These are phyloP conservation scores for Barnettozyma californica DNA, from an alignment of 805 yeast genomes.

Conservation along the genomic window DNA sequence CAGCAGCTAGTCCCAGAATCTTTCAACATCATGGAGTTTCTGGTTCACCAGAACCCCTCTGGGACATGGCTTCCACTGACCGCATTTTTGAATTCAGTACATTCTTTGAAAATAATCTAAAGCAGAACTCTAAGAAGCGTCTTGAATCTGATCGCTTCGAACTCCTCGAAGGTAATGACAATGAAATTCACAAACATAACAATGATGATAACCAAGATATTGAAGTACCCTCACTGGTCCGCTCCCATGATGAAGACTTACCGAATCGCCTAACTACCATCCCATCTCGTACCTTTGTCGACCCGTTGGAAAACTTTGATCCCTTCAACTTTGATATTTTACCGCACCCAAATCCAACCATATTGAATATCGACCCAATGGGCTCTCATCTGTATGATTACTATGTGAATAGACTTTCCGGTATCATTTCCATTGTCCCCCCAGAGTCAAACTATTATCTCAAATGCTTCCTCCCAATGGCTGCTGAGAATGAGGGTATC, in stretches of 20 bases:
- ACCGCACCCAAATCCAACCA: slow-evolving; percentile 19
- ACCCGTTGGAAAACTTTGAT: slow-evolving; percentile 10
- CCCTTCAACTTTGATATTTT: slow-evolving; percentile 15
- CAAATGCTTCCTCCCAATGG: slow-evolving; percentile 48
- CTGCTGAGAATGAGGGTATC: slow-evolving; percentile 43
- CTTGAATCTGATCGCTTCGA: slow-evolving; percentile 13
- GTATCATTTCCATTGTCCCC: slow-evolving; percentile 43
- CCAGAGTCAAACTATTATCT: slow-evolving; percentile 45
- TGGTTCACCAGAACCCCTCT: slow-evolving; percentile 3
- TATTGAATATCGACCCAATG: slow-evolving; percentile 34
- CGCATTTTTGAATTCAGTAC: slow-evolving; percentile 19
- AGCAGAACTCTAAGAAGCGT: slow-evolving; percentile 14
- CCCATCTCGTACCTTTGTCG: slow-evolving; percentile 1
- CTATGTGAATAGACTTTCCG: slow-evolving; percentile 43
- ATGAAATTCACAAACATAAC: neutral
- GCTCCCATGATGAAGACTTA: slow-evolving; percentile 6
- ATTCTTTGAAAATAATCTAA: slow-evolving; percentile 23
- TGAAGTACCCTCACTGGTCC: slow-evolving; percentile 4
- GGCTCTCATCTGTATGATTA: slow-evolving; percentile 44
- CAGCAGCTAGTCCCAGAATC: neutral
- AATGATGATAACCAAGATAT: neutral
- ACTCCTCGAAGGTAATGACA: slow-evolving; percentile 5
- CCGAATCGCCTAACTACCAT: neutral
- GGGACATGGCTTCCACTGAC: slow-evolving; percentile 15
- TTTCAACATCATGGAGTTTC: slow-evolving; percentile 5